Conservation (phyloP, 306 rosid species). For the Canavalia gladiata region DNA sequence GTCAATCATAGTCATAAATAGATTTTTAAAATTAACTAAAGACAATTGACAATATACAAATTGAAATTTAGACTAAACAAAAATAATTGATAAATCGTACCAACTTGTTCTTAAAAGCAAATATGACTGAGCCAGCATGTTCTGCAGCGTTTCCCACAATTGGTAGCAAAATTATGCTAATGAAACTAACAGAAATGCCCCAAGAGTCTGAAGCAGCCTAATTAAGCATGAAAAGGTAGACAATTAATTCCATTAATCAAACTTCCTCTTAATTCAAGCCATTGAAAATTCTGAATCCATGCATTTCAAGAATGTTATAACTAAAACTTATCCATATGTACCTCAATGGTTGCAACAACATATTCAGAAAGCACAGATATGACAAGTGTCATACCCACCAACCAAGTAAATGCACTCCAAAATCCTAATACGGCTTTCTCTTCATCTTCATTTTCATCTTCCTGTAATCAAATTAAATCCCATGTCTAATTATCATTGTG, state of each 20-base stretch:
- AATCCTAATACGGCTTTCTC: constrained; percentile 80
- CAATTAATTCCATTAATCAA: not conserved
- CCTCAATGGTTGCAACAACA: constrained; percentile 95
- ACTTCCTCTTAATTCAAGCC: not conserved
- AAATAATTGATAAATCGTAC: constrained; percentile 48
- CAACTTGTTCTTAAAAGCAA: constrained; percentile 94
- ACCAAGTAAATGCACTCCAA: constrained; percentile 87
- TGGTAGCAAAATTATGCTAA: constrained; percentile 93
- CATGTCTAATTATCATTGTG: not conserved
- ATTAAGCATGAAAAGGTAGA: not conserved
- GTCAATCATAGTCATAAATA: not conserved
- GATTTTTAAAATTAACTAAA: not conserved
- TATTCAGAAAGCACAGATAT: constrained; percentile 87
- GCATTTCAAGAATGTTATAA: not conserved
- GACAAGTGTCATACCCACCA: constrained; percentile 81
- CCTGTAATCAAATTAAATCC: constrained; percentile 48
- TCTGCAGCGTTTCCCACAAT: constrained; percentile 98
- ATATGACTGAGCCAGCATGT: constrained; percentile 94
- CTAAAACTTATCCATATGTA: constrained; percentile 29
- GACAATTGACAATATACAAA: not conserved
- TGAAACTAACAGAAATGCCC: constrained; percentile 94
- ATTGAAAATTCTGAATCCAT: not conserved
- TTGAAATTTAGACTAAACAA: not conserved
- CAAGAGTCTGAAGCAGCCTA: constrained; percentile 95
- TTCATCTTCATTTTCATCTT: constrained; percentile 56